Evolutionary conservation across 1,284 basidiomycete genomes (phyloP).

Genomic region (Rhodotorula sp.): DNA sequence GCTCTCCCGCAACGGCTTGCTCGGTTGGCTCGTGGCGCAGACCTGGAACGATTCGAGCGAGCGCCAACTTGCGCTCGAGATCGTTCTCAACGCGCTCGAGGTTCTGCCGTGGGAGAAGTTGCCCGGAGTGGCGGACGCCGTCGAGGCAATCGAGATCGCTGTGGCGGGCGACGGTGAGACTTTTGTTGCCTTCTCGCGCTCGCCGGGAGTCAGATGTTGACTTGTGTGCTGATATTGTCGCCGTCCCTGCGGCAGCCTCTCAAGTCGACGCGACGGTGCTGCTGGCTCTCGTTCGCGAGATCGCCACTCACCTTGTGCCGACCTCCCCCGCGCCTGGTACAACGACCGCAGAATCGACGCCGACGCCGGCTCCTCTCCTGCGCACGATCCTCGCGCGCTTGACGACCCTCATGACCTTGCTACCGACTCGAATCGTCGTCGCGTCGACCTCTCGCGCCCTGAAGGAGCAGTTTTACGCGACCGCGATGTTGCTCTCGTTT

Average conservation of each 20-base stretch:
- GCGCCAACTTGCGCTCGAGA: slow-evolving; percentile 14
- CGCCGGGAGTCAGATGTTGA: too few relatives aligned
- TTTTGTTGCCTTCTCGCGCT: too few relatives aligned
- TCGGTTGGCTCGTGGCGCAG: slow-evolving; percentile 32
- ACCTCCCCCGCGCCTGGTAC: not conserved
- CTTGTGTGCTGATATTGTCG: too few relatives aligned
- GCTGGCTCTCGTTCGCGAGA: slow-evolving; percentile 6
- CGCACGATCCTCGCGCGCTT: slow-evolving; percentile 13
- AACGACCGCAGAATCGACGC: too few relatives aligned
- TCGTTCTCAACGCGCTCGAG: slow-evolving; percentile 22
- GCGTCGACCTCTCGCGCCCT: not conserved
- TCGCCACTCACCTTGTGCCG: slow-evolving; percentile 15
- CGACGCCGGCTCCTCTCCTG: not conserved
- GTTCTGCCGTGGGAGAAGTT: slow-evolving; percentile 30
- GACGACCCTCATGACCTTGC: slow-evolving; percentile 9
- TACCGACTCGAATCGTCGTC: not conserved
- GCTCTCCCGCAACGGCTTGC: slow-evolving; percentile 36
- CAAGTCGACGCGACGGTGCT: slow-evolving; percentile 1
- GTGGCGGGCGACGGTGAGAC: slow-evolving; percentile 19
- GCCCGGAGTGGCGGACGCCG: slow-evolving; percentile 24
- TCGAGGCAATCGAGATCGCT: slow-evolving; percentile 22
- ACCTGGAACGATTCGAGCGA: slow-evolving; percentile 23
- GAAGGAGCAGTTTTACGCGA: slow-evolving; percentile 18
- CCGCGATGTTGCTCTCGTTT: slow-evolving; percentile 15
- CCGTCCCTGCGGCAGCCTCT: slow-evolving; percentile 1